phyloP scores from a whole-genome alignment of 2,329 filamentous ascomycete genomes.

The Fusarium heterosporum region DNA sequence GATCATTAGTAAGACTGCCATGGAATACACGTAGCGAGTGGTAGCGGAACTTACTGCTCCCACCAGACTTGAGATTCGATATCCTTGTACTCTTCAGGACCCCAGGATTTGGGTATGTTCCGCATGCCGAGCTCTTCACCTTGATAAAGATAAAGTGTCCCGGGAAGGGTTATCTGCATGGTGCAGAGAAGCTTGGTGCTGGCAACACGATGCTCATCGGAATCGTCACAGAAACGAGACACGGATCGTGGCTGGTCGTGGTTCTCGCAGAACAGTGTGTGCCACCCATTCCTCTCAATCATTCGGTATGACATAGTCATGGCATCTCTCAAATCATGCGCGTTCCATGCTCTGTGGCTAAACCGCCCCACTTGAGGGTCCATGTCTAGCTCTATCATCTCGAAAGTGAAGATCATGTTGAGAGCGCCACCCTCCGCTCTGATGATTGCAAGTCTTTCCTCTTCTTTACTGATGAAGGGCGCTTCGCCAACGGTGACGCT shows the following conservation, averaged over 20 bases:
- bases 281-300: neutral
- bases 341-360: neutral
- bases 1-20: neutral
- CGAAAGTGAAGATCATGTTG: slow-evolving; percentile 14
- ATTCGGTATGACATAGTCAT: neutral
- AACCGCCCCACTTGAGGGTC: neutral
- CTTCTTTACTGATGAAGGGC: slow-evolving; percentile 66
- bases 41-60: slow-evolving; percentile 3
- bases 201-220: slow-evolving; percentile 59
- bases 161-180: slow-evolving; percentile 63
- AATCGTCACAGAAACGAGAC: slow-evolving; percentile 65
- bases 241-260: slow-evolving; percentile 72
- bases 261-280: slow-evolving; percentile 64
- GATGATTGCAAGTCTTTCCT: neutral
- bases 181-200: slow-evolving; percentile 70
- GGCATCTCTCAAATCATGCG: neutral
- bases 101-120: slow-evolving; percentile 68
- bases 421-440: neutral
- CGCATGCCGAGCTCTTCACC: slow-evolving; percentile 74
- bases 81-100: slow-evolving; percentile 66
- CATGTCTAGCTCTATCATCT: slow-evolving; percentile 1
- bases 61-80: slow-evolving; percentile 53
- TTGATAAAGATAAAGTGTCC: slow-evolving; percentile 74
- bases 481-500: slow-evolving; percentile 75
- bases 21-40: rapidly evolving